phyloP scores from a whole-genome alignment of 441 rosid genomes.

The Pelargonium myrrhifolium region DNA sequence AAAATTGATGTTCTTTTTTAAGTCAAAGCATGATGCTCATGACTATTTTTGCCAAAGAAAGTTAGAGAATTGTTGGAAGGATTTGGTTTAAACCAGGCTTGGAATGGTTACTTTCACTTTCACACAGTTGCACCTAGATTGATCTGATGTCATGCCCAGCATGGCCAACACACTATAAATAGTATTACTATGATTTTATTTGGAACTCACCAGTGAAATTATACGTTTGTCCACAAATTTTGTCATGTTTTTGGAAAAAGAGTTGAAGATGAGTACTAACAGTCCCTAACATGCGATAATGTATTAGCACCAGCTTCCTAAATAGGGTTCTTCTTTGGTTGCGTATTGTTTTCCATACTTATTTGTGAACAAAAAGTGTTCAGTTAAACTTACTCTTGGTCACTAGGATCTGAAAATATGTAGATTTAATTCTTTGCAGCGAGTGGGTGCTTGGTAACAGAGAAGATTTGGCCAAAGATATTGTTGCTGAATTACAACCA shows the following conservation, averaged over 20 bases:
- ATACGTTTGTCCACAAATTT: background rate
- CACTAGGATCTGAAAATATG: slow-evolving; percentile 1
- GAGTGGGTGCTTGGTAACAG: slow-evolving; percentile 96
- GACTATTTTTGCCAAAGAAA: too few relatives aligned
- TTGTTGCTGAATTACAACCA: slow-evolving; percentile 60
- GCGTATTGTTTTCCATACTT: background rate
- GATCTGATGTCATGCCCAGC: background rate
- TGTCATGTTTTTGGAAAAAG: background rate
- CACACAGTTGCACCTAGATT: slow-evolving; percentile 2
- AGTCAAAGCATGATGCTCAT: too few relatives aligned
- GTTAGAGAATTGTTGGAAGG: background rate
- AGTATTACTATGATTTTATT: background rate
- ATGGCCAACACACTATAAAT: background rate
- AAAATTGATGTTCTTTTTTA: too few relatives aligned
- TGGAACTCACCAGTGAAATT: slow-evolving; percentile 1
- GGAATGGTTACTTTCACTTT: background rate
- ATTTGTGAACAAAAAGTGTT: background rate
- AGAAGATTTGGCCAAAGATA: slow-evolving; percentile 90
- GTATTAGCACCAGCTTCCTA: background rate
- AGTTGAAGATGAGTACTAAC: background rate
- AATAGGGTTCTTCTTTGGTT: background rate
- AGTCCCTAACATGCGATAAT: background rate
- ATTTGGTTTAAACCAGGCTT: background rate
- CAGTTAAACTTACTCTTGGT: slow-evolving; percentile 1
- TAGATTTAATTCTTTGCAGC: slow-evolving; percentile 34